Evolutionary conservation across 371 early-diverging fungal species (phyloP).

Genomic region (Actinomortierella ambigua): DNA sequence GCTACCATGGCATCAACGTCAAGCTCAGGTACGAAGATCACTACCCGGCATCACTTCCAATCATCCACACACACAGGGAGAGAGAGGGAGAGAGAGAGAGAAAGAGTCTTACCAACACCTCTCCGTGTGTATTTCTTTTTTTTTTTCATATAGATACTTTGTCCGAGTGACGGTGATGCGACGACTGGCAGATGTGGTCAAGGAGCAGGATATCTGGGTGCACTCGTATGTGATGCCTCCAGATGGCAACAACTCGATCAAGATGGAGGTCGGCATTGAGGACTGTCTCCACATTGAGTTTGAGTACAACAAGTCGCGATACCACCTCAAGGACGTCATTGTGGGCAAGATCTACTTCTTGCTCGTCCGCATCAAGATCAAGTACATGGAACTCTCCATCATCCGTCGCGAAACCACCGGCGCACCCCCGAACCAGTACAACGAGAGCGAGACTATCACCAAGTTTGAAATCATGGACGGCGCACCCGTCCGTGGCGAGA

Average conservation of each 20-base stretch:
- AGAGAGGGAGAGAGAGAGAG: too few species aligned
- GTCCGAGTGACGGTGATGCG: conserved; percentile 79
- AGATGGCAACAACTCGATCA: conserved; percentile 83
- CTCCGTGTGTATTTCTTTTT: background rate
- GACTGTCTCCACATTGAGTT: conserved; percentile 94
- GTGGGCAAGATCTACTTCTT: conserved; percentile 98
- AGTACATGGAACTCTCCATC: conserved; percentile 98
- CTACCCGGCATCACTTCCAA: conserved; percentile 3
- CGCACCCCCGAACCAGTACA: conserved; percentile 93
- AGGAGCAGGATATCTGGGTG: conserved; percentile 85
- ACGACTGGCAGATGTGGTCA: conserved; percentile 75
- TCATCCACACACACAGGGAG: too few species aligned
- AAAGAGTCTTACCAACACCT: background rate
- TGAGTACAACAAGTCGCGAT: conserved; percentile 78
- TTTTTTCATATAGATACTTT: conserved; percentile 65
- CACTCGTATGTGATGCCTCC: conserved; percentile 85
- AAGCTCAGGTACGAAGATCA: conserved; percentile 66
- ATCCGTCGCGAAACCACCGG: conserved; percentile 98
- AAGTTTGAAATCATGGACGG: conserved; percentile 99
- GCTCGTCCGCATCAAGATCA: conserved; percentile 98
- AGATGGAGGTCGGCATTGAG: conserved; percentile 96
- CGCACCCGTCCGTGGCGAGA: conserved; percentile 97
- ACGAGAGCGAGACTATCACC: conserved; percentile 97
- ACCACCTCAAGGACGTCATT: conserved; percentile 97
- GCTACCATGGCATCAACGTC: conserved; percentile 91